Evolutionary conservation across 257 asterid species (phyloP), one percentile per base, ranked within the genome.

Genomic region (Gentiana macrophylla): DNA sequence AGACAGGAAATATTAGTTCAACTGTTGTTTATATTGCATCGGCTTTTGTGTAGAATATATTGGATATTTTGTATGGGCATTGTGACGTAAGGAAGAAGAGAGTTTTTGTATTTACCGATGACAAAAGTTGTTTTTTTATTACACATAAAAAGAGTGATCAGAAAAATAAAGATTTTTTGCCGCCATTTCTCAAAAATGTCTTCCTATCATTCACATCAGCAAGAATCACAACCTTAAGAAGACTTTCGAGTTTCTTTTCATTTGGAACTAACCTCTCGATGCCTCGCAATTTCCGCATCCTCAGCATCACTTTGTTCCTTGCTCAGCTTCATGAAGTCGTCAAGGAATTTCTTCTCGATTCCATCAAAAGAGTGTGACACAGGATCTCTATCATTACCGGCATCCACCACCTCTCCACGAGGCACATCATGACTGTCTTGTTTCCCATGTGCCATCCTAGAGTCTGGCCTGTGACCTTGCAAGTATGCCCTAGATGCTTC

Each of bases 261-360:
- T 37, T 50, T 32, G 50, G 65, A 75, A 74, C 80, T 57, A 68
- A 91, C 98, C 97, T 88, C 97, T 63, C 86, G 67, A 57, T 91
- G 95, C 74, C 97, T 83, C 41, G 88, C 82, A 69, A 79, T 87
- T 78, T 91, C 98, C 13, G 90, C 86, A 70, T 91, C 94, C 71
- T 91, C 98, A 7, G 93, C 98, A 69, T 84, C 89, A 60, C 72
- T 75, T 68, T 91, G 95, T 68, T 84, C 98, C 74, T 83, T 81
- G 83, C 88, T 84, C 71, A 90, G 77, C 64, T 84, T 82, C 93
- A 77, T 84, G 70, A 91, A 64, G 66, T 91, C 98, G 57, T 87
- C 82, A 44, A 84, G 72, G 75, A 87, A 79, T 67, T 77, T 81
- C 77, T 81, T 81, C 73, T 91, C 97, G 64, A 87, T 94, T 49